phyloP scores from a whole-genome alignment of 495 filamentous ascomycete genomes.

The Podospora bellae-mahoneyi region DNA sequence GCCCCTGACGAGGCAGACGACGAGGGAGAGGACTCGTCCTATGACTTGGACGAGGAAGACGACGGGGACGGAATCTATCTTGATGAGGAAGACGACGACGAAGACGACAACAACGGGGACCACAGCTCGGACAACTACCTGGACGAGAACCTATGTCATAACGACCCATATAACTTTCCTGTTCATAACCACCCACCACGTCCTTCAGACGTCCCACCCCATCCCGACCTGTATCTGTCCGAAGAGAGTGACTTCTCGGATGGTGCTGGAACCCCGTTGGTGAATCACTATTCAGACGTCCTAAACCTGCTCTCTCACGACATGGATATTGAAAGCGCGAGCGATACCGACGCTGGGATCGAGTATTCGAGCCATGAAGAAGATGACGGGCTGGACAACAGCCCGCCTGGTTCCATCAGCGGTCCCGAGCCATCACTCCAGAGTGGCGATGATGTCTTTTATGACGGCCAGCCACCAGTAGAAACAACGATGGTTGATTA shows the following conservation, averaged over 20 bases:
- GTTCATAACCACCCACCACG: constrained; percentile 11
- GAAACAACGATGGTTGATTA: neutral
- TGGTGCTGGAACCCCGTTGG: constrained; percentile 23
- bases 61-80: neutral
- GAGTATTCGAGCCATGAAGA: neutral
- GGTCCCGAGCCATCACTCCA: neutral
- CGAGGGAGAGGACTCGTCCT: constrained; percentile 3
- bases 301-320: constrained; percentile 22
- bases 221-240: neutral
- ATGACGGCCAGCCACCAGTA: neutral
- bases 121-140: constrained; percentile 22
- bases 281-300: constrained; percentile 18
- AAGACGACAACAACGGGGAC: constrained; percentile 21
- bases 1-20: constrained; percentile 3
- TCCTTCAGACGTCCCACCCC: neutral
- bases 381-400: neutral
- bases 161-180: constrained; percentile 11
- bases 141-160: constrained; percentile 21
- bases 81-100: constrained; percentile 5
- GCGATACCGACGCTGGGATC: constrained; percentile 8
- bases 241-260: constrained; percentile 19
- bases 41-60: neutral
- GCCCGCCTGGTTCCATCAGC: neutral
- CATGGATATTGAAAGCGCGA: constrained; percentile 20
- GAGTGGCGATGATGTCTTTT: neutral